Percentiles rank a stretch among this genome's conserved stretches.
Evolutionary conservation across 805 yeast genomes (phyloP).

Genomic region (Ogataea ramenticola): DNA sequence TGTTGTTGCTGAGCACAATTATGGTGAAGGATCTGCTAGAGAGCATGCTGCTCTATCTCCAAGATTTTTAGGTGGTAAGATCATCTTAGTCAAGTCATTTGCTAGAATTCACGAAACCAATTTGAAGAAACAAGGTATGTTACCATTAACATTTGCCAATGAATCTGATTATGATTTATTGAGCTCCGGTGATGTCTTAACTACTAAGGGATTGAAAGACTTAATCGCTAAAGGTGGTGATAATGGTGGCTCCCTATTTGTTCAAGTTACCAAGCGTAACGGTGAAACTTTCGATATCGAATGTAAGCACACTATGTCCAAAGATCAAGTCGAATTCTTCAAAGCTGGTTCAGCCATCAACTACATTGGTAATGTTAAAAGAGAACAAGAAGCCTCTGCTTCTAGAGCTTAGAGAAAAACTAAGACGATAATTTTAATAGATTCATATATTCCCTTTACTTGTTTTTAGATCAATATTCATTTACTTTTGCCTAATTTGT

Average conservation of each 20-base stretch:
- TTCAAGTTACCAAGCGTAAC: constrained; percentile 66
- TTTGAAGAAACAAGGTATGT: constrained; percentile 95
- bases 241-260: constrained; percentile 73
- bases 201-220: constrained; percentile 67
- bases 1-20: constrained; percentile 95
- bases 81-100: constrained; percentile 86
- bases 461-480: too few species aligned
- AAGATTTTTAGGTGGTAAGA: constrained; percentile 85
- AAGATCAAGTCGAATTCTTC: constrained; percentile 92
- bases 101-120: constrained; percentile 98
- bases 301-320: constrained; percentile 93
- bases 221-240: constrained; percentile 76
- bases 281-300: constrained; percentile 66
- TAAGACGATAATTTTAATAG: not conserved
- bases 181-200: constrained; percentile 67
- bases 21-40: constrained; percentile 99
- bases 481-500: too few species aligned
- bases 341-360: constrained; percentile 97
- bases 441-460: not conserved
- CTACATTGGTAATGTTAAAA: constrained; percentile 44
- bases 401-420: not conserved
- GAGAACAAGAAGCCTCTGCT: constrained; percentile 5
- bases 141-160: constrained; percentile 88
- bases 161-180: constrained; percentile 84
- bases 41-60: constrained; percentile 98